A percentile compares a stretch with the other conserved stretches of the same genome.
These are phyloP conservation scores for Phytopythium delawarense DNA, from an alignment of 352 stramenopile species.

Conservation along the genomic window DNA sequence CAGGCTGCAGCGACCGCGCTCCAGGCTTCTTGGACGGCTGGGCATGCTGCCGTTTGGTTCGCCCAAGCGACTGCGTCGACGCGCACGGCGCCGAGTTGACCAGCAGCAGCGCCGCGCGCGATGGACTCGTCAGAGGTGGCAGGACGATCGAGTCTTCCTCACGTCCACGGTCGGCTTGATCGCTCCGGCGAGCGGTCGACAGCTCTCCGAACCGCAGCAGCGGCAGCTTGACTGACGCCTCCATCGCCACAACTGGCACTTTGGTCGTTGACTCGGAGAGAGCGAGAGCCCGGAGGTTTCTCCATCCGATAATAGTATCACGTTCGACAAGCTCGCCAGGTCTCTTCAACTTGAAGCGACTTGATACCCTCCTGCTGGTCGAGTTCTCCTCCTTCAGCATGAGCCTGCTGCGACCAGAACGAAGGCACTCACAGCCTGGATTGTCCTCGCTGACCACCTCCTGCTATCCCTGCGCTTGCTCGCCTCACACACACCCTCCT, in stretches of 20 bases:
- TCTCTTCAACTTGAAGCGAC: conserved; percentile 1
- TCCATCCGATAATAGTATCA: neutral
- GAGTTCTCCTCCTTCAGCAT: neutral
- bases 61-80: conserved; percentile 10
- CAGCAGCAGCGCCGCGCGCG: conserved; percentile 8
- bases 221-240: conserved; percentile 29
- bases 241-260: conserved; percentile 3
- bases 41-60: conserved; percentile 22
- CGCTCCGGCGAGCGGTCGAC: neutral
- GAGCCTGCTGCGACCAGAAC: no score
- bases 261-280: neutral
- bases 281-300: neutral
- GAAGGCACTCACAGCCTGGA: neutral
- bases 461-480: neutral
- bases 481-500: neutral
- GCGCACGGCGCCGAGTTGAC: conserved; percentile 6
- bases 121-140: conserved; percentile 12
- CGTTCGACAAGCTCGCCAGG: neutral
- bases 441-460: neutral
- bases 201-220: conserved; percentile 11
- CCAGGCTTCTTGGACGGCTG: conserved; percentile 16
- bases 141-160: conserved; percentile 12
- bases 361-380: neutral
- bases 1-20: conserved; percentile 11
- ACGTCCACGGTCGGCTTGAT: conserved; percentile 8